Conservation (phyloP, 768 basidiomycete species). For the Suillus tomentosus region DNA sequence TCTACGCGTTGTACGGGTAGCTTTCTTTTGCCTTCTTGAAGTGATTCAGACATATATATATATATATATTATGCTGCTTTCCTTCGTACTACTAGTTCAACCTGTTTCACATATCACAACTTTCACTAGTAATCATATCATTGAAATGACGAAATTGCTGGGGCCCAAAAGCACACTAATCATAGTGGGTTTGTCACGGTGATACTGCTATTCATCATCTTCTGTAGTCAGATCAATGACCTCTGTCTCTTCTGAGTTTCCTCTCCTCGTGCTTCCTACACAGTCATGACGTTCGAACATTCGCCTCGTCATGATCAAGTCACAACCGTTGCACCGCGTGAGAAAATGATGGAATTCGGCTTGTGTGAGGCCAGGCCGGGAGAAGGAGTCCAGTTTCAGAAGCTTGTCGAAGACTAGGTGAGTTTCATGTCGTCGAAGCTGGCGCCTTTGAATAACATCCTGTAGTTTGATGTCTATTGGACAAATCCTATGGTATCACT, state of each 20-base stretch:
- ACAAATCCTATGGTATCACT: neutral
- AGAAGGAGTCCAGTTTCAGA: slow-evolving; percentile 4
- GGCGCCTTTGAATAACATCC: neutral
- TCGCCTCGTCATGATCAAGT: slow-evolving; percentile 4
- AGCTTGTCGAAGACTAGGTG: neutral
- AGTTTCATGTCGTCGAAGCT: neutral
- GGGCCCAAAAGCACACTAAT: too few relatives aligned
- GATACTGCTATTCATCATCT: too few relatives aligned
- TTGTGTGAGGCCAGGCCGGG: neutral
- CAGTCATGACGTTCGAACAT: neutral
- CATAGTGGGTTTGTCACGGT: too few relatives aligned
- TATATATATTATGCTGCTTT: neutral
- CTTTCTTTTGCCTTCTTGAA: neutral
- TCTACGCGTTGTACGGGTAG: neutral
- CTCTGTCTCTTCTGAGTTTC: too few relatives aligned
- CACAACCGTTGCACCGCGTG: neutral
- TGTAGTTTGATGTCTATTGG: neutral
- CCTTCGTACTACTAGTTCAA: too few relatives aligned
- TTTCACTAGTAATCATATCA: too few relatives aligned
- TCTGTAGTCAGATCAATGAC: neutral
- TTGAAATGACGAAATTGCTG: too few relatives aligned
- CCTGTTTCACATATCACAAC: too few relatives aligned
- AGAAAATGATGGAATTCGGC: neutral
- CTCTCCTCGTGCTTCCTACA: too few relatives aligned
- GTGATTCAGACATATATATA: too few relatives aligned